These are phyloP conservation scores for Penicillium manginii DNA, from an alignment of 495 filamentous ascomycete species.

Conservation along the genomic window DNA sequence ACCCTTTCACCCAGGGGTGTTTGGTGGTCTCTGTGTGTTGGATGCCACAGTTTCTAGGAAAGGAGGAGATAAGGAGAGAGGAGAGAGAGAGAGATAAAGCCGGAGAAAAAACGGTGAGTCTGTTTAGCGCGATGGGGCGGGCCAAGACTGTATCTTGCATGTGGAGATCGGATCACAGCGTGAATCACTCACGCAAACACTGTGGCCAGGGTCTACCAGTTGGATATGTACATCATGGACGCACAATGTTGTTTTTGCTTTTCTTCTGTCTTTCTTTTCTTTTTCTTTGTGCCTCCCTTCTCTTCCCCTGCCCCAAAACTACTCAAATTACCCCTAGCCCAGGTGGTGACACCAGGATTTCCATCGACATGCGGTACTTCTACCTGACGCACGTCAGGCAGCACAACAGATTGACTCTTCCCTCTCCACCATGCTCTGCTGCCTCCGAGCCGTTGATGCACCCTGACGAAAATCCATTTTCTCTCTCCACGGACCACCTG, in stretches of 20 bases:
- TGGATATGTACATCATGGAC: too few relatives aligned
- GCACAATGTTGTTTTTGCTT: too few relatives aligned
- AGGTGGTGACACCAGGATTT: background rate
- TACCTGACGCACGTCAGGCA: constrained; percentile 16
- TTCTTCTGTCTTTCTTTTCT: background rate
- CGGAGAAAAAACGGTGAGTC: constrained; percentile 27
- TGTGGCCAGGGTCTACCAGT: too few relatives aligned
- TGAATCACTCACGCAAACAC: background rate
- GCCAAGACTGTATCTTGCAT: constrained; percentile 29
- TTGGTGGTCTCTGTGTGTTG: too few relatives aligned
- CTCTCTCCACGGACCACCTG: background rate
- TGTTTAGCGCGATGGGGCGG: constrained; percentile 30
- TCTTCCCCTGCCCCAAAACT: background rate
- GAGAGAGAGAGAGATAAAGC: constrained; percentile 21
- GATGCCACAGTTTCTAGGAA: too few relatives aligned
- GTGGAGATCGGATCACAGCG: constrained; percentile 23
- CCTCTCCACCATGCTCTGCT: background rate
- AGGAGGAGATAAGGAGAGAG: background rate
- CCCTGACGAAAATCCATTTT: background rate
- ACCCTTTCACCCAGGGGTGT: too few relatives aligned
- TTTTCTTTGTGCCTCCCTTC: background rate
- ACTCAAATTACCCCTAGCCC: background rate
- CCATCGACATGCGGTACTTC: background rate
- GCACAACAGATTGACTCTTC: constrained; percentile 6
- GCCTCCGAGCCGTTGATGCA: background rate